These are phyloP conservation scores for Sanghuangporus sanghuang DNA, from an alignment of 1,284 basidiomycete genomes.

Conservation along the genomic window DNA sequence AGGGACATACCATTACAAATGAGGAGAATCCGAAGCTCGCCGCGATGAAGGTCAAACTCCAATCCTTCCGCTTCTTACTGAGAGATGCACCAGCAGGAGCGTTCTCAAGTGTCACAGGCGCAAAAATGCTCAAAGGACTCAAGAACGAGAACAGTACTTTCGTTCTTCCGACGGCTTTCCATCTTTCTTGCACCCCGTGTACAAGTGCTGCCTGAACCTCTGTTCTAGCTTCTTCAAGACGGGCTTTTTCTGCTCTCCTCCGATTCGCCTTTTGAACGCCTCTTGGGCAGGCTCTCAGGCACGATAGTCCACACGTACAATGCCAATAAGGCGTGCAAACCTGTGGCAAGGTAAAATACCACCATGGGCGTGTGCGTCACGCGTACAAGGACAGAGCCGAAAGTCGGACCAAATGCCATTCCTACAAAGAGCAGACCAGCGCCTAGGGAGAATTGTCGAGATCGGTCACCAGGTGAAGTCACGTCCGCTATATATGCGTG, in stretches of 20 bases:
- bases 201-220: constrained; percentile 19
- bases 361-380: constrained; percentile 53
- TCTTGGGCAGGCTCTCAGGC: constrained; percentile 67
- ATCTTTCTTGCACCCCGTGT: constrained; percentile 5
- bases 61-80: constrained; percentile 50
- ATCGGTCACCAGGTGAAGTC: constrained; percentile 46
- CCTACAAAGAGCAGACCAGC: constrained; percentile 62
- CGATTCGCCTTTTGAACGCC: constrained; percentile 33
- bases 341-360: constrained; percentile 64
- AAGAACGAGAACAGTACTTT: constrained; percentile 52
- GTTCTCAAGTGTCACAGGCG: constrained; percentile 37
- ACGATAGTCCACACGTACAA: constrained; percentile 53
- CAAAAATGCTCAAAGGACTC: constrained; percentile 58
- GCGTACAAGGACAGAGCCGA: constrained; percentile 64
- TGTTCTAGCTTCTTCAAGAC: constrained; percentile 20
- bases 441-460: constrained; percentile 57
- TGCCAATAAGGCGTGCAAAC: constrained; percentile 44
- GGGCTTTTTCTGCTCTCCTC: constrained; percentile 27
- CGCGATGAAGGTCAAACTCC: constrained; percentile 61
- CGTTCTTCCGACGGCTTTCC: constrained; percentile 22
- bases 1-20: constrained; percentile 48
- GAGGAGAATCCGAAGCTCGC: constrained; percentile 48
- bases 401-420: constrained; percentile 65
- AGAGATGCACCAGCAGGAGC: constrained; percentile 26
- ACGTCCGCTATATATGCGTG: constrained; percentile 65